A percentile compares a stretch with the other conserved stretches of the same genome.
Evolutionary conservation across 2,329 filamentous ascomycete species (phyloP).

Genomic region (Grosmannia serpens): DNA sequence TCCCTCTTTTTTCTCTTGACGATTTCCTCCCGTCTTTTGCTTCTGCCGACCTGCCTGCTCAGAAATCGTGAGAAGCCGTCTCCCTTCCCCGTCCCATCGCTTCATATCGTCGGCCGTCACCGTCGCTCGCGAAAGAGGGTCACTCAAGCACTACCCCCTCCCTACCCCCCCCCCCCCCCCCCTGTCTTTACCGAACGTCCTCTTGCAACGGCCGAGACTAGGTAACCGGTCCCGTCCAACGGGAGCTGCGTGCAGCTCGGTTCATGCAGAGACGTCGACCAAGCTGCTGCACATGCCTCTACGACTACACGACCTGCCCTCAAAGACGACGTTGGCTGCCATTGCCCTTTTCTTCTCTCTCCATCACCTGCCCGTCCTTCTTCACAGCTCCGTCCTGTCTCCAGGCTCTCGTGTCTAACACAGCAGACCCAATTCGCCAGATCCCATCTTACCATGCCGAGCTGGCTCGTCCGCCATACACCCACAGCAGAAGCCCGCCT

Average conservation of each 20-base stretch:
- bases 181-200: neutral
- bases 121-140: neutral
- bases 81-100: neutral
- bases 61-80: neutral
- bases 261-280: neutral
- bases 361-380: neutral
- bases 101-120: neutral
- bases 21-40: neutral
- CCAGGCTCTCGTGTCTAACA: neutral
- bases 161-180: neutral
- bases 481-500: neutral
- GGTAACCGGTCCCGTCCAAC: conserved; percentile 1
- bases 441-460: neutral
- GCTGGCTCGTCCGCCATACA: neutral
- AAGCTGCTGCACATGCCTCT: neutral
- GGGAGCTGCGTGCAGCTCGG: neutral
- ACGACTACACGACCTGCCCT: too few relatives aligned
- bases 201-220: neutral
- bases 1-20: neutral
- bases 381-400: neutral
- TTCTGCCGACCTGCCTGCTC: neutral
- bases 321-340: too few relatives aligned
- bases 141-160: neutral
- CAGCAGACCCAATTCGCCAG: neutral
- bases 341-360: neutral